Evolutionary conservation across 768 basidiomycete species (phyloP).

Genomic region (Boletus bicolor): DNA sequence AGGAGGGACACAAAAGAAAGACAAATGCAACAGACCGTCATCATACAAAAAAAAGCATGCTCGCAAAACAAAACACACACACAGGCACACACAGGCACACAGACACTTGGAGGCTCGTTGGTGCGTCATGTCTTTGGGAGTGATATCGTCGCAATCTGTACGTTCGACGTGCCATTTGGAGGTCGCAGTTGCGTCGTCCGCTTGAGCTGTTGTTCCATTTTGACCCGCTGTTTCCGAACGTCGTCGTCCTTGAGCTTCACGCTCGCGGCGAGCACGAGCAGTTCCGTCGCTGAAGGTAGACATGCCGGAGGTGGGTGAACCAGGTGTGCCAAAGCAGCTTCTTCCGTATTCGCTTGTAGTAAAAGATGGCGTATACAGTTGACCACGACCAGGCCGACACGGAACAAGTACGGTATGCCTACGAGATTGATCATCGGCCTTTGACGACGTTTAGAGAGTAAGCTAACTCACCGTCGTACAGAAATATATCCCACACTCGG

Average conservation of each 20-base stretch:
- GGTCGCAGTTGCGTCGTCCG: constrained; percentile 46
- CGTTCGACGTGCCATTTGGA: constrained; percentile 24
- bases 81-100: not conserved
- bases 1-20: not conserved
- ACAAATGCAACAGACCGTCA: not conserved
- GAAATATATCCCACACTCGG: constrained; percentile 79
- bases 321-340: constrained; percentile 48
- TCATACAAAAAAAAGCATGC: constrained; percentile 12
- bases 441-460: not conserved
- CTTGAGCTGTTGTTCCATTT: constrained; percentile 73
- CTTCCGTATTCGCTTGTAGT: constrained; percentile 47
- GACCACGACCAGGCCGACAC: constrained; percentile 67
- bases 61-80: constrained; percentile 2
- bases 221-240: constrained; percentile 66
- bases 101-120: not conserved
- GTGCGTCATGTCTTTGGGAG: constrained; percentile 24
- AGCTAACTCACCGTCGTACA: constrained; percentile 65
- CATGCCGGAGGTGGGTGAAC: constrained; percentile 47
- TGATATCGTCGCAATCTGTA: constrained; percentile 29
- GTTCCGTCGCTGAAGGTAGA: constrained; percentile 57
- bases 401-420: constrained; percentile 74
- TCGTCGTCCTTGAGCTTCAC: constrained; percentile 80
- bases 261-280: constrained; percentile 58
- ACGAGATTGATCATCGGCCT: constrained; percentile 1
- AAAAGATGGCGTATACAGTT: constrained; percentile 57